Evolutionary conservation across 2,329 filamentous ascomycete species (phyloP).

Genomic region (Calonectria pseudoreteaudii): DNA sequence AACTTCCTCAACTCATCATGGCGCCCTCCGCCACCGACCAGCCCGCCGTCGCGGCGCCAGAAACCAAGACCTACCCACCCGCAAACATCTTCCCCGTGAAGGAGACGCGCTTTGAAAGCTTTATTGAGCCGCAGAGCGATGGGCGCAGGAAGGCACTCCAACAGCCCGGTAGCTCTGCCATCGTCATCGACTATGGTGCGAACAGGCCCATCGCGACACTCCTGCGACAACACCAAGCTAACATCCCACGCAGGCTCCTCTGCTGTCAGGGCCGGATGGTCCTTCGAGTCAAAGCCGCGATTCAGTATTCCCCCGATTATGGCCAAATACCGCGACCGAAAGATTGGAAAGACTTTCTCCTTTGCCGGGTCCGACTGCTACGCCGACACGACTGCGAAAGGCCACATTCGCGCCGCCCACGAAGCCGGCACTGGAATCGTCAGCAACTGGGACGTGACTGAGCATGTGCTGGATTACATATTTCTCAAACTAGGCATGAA

Average conservation of each 20-base stretch:
- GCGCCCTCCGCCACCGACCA: conserved; percentile 66
- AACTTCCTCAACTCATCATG: conserved; percentile 51
- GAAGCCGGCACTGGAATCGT: conserved; percentile 91
- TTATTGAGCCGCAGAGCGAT: conserved; percentile 67
- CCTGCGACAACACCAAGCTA: conserved; percentile 31
- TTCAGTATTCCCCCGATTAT: conserved; percentile 88
- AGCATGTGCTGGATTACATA: conserved; percentile 92
- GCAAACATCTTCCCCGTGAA: conserved; percentile 70
- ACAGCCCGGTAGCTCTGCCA: conserved; percentile 73
- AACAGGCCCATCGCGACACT: conserved; percentile 8
- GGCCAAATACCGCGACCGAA: conserved; percentile 95
- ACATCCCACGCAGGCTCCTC: conserved; percentile 76
- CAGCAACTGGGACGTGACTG: conserved; percentile 98
- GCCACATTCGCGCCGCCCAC: conserved; percentile 91
- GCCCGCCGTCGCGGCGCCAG: conserved; percentile 49
- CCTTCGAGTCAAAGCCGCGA: conserved; percentile 86
- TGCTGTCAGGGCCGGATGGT: conserved; percentile 92
- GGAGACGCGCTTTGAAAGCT: conserved; percentile 71
- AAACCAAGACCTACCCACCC: conserved; percentile 61
- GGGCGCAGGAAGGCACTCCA: conserved; percentile 77
- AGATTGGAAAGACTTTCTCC: conserved; percentile 89
- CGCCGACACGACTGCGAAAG: conserved; percentile 90
- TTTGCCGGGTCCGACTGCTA: conserved; percentile 95
- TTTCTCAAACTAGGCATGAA: conserved; percentile 95
- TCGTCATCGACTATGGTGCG: conserved; percentile 97